phyloP scores from a whole-genome alignment of 2,329 filamentous ascomycete species.

The Malbranchea zuffiana region DNA sequence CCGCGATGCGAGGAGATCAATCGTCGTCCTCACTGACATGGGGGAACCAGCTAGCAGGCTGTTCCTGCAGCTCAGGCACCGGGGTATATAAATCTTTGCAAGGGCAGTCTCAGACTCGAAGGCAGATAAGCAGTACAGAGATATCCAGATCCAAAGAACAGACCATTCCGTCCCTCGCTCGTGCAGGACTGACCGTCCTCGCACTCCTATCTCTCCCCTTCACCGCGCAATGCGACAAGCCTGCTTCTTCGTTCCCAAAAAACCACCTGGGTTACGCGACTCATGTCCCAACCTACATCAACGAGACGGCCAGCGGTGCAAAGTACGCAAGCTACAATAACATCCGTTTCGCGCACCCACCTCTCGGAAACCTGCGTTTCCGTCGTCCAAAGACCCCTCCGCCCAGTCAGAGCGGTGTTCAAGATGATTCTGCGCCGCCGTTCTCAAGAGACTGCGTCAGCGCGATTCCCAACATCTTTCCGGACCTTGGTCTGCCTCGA shows the following conservation, averaged over 20 bases:
- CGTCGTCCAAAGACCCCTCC: conserved; percentile 10
- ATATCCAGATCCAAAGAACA: no score
- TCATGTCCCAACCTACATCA: conserved; percentile 10
- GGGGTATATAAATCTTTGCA: no score
- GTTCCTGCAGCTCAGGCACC: no score
- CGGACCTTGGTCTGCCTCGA: background rate
- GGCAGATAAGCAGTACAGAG: no score
- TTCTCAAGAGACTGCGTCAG: conserved; percentile 11
- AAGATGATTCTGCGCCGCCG: conserved; percentile 5
- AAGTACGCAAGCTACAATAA: conserved; percentile 13
- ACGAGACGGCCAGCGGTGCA: conserved; percentile 7
- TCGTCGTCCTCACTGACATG: no score
- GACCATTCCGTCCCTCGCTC: no score
- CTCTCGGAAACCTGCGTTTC: conserved; percentile 8
- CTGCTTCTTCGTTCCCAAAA: conserved; percentile 7
- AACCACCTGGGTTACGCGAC: conserved; percentile 14
- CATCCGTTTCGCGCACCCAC: conserved; percentile 16
- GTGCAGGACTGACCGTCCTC: no score
- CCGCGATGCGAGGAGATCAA: no score
- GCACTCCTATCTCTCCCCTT: background rate
- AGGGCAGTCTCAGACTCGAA: no score
- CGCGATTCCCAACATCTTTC: conserved; percentile 5
- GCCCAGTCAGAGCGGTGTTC: conserved; percentile 3
- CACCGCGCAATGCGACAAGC: background rate
- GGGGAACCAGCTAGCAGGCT: no score